Evolutionary conservation across 2,329 filamentous ascomycete genomes (phyloP), one percentile per base, ranked within the genome.

Genomic region (Tolypocladium ophioglossoides): DNA sequence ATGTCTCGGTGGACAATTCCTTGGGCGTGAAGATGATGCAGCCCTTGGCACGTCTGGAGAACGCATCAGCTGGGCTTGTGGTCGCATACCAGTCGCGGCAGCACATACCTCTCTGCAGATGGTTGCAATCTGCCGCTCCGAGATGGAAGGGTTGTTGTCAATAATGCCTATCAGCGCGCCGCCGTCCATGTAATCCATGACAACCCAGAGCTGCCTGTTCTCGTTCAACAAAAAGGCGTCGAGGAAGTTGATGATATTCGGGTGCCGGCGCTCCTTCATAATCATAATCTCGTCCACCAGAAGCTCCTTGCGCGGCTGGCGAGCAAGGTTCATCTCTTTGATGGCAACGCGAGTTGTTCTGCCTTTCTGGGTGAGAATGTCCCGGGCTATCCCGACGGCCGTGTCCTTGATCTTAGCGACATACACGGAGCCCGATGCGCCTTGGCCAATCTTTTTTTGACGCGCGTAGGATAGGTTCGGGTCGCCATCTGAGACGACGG

Each of bases 111-210:
- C 94, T 52, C 87, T 82, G 71, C 92, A 97, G 61, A 99, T 97
- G 5, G 92, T 96, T 8, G 94, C 90, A 66, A 99, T 99, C 70
- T 99, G 94, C 68, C 96, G 89, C 71, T 99, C 94, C 8, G 87
- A 90, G 63, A 99, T 96, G 54, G 85, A 83, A 2, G 87, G 82
- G 71, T 97, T 99, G 74, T 97, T 96, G 73, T 99, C 94, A 72
- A 99, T 99, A 56, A 99, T 91, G 76, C 99, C 94, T 1, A 94
- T 99, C 70, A 99, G 75, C 58, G 94, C 89, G 74, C 94, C 94
- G 64, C 94, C 94, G 74, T 99, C 94, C 94, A 99, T 99, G 66
- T 91, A 99, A 74, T 99, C 94, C 94, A 99, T 96, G 52, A 99
- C 92, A 12, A 99, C 91, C 94, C 94, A 99, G n/a, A 99, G 80